Evolutionary conservation across 768 basidiomycete species (phyloP), one percentile per base, ranked within the genome.

Genomic region (Chalciporus chontae): DNA sequence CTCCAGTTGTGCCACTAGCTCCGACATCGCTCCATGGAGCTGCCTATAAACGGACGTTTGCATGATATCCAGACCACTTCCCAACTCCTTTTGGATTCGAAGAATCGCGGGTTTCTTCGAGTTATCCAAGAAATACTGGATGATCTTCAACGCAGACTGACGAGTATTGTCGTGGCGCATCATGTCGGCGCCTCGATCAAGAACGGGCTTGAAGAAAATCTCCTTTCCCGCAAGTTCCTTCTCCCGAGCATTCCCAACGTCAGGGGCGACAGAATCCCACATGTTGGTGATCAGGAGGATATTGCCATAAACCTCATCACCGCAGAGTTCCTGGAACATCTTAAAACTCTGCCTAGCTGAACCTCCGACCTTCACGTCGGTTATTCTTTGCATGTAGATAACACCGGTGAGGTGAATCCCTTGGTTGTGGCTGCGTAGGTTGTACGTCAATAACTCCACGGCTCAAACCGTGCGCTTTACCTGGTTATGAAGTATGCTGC

Each of bases 41-140:
- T 80, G 81, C 39, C 57, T 70, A n/a, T 76, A 81, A 1, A 80
- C 80, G 4, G 69, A 66, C 0, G 83, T 81, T 50, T 83, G 68
- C 23, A 73, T 66, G 36, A 83, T 72, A 39, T 75, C 69, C 46
- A 71, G 68, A 5, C 71, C 66, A 19, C 72, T 65, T 32, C 73
- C 73, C 3, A 83, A 65, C 57, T 84, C 81, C n/a, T 60, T 59
- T 54, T 83, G 82, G 43, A 84, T 80, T 18, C 71, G 73, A 11
- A 84, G 67, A 0, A 71, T 62, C 0, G 70, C 50, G 0, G 76
- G 73, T 1, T 55, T 45, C 31, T 70, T 73, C 34, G 34, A 36
- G 2, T 6, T 9, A 32, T 63, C 55, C 4, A 78, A 40, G 36
- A 84, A 60, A 4, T 60, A 58, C 5, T 64, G 65, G 2, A 84